Conservation (phyloP, 2,329 filamentous ascomycete species). For the Colletotrichum horii region DNA sequence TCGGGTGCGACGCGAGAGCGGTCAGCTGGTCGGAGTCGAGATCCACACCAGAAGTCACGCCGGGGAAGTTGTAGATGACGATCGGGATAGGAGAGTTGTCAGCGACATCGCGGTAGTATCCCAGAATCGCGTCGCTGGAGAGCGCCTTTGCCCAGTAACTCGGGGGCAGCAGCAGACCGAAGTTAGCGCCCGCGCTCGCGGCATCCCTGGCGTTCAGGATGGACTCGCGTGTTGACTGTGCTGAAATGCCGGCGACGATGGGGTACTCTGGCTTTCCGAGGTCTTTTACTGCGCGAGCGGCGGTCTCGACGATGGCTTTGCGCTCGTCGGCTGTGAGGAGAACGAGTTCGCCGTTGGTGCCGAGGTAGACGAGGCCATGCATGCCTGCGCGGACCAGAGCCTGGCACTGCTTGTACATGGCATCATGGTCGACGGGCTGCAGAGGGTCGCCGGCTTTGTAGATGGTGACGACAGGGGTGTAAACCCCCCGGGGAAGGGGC, state of each 20-base stretch:
- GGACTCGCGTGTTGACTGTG: constrained; percentile 69
- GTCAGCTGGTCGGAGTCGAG: constrained; percentile 26
- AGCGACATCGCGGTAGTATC: constrained; percentile 69
- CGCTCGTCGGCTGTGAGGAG: constrained; percentile 46
- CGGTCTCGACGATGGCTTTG: constrained; percentile 42
- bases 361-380: constrained; percentile 50
- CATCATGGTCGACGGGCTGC: constrained; percentile 48
- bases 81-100: constrained; percentile 42
- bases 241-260: constrained; percentile 49
- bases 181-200: constrained; percentile 66
- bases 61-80: constrained; percentile 29
- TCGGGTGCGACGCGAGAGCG: constrained; percentile 58
- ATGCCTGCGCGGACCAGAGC: constrained; percentile 47
- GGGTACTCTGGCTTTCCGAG: constrained; percentile 39
- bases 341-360: constrained; percentile 52
- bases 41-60: constrained; percentile 25
- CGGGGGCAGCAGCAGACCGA: constrained; percentile 71
- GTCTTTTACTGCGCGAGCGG: constrained; percentile 41
- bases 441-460: constrained; percentile 42
- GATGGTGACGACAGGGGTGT: constrained; percentile 51
- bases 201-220: constrained; percentile 71
- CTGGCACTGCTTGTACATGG: constrained; percentile 45
- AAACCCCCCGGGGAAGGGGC: constrained; percentile 47
- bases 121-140: constrained; percentile 59
- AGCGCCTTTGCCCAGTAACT: constrained; percentile 70